Base-by-base conservation (phyloP, 2,329 filamentous ascomycete genomes). In the Gaeumannomyces sp. region DNA sequence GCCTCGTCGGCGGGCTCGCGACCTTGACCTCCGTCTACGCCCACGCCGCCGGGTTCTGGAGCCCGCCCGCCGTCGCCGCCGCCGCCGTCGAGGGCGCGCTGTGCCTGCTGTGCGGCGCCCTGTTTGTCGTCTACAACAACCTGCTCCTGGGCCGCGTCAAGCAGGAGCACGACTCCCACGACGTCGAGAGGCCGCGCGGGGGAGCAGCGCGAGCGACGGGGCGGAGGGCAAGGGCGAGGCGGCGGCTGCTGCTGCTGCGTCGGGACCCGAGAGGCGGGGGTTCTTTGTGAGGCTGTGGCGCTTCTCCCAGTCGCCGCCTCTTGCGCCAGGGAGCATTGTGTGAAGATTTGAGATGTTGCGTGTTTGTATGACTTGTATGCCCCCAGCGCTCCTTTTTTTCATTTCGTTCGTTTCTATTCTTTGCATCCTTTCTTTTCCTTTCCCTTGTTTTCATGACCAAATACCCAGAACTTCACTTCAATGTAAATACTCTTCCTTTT, bases 21-120 rank as follows among this genome's bases (percentile, higher is more conserved):
- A 82, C 81, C 0, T 68, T 85, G 6, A 75, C 82, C 4, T 79
- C 79, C 68, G 76, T 85, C 4, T 83, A 83, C 66, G 76, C 79
- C 22, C 78, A 80, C 63, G 77, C 82, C 64, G 69, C 73, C 14
- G 79, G 81, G 62, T 70, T 73, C 64, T 81, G 76, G 78, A 78
- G 75, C 57, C 72, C 79, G 50, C 81, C 79, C 27, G 78, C 78
- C 6, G 71, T 75, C 14, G 70, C 76, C 3, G 79, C 77, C 0
- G 73, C 78, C 4, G 74, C 76, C 64, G 70, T 81, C 10, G 76
- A 78, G 63, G 73, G 69, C 1, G 68, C 66, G 16, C 70, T 71
- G 3, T 58, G 76, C 56, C 69, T 65, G 2, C 33, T 75, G 14
- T 73, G 71, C 2, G 65, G 66, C 14, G 64, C 66, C 1, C 45